Evolutionary conservation across 345 rosid species (phyloP), one percentile per base, ranked within the genome.

Genomic region (Hypericum perforatum): DNA sequence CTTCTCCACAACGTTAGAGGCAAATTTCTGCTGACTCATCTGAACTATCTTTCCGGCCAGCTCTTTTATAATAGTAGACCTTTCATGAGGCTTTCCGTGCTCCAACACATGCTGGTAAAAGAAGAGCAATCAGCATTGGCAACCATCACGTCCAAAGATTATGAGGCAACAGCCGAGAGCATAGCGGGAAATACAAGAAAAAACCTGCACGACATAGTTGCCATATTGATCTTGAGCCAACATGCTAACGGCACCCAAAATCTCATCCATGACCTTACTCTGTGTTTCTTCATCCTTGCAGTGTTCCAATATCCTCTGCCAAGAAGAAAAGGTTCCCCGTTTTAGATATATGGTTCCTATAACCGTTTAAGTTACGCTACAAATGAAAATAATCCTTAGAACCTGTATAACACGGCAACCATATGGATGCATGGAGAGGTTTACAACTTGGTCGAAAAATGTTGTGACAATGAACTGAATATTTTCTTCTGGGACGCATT

Each of bases 371-470:
- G 2, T 39, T 10, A 39, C 36, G 3, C 10, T 16, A 43, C 12
- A 13, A 6, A 39, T 29, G 11, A 46, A 51, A 39, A 2, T 36
- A 36, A 2, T 8, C 38, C 16, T 52, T 36, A 9, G 9, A 52
- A 81, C 83, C 86, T 81, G 86, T 53, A 81, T 75, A 47, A 81
- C 86, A 44, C 86, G 77, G 62, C 86, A 81, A 15, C 86, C 86
- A 64, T 81, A 77, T 13, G 86, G 86, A 69, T 81, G 86, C 37
- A 75, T 78, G 48, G 86, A 81, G 54, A 81, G 79, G 41, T 48
- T 61, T 62, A 75, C 79, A 49, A 81, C 86, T 61, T 75, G 81
- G 44, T 63, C 77, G 44, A 58, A 78, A 66, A 81, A 77, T 14
- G 77, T 64, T 0, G 77, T 53, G 51, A 75, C 70, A 43, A 77